Evolutionary conservation across 495 filamentous ascomycete genomes (phyloP).

Genomic region (Penicillium maclennaniae): DNA sequence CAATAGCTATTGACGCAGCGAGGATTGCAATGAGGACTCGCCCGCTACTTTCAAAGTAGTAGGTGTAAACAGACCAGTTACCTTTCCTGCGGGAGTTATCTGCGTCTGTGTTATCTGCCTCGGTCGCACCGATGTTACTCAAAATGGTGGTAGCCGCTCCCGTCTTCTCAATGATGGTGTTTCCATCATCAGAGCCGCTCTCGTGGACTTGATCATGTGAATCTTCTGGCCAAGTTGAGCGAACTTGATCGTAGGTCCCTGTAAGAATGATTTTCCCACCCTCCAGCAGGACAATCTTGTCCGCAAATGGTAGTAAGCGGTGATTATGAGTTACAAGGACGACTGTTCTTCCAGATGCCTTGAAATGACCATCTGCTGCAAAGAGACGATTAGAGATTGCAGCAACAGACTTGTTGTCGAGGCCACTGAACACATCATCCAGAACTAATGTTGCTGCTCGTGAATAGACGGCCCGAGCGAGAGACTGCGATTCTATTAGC

Average conservation of each 20-base stretch:
- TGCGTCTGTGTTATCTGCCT: not conserved
- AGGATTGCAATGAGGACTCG: not conserved
- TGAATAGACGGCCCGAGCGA: constrained; percentile 25
- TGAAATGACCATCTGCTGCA: constrained; percentile 15
- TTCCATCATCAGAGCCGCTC: not conserved
- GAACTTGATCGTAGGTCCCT: constrained; percentile 2
- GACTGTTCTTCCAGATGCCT: constrained; percentile 13
- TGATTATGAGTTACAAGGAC: constrained; percentile 13
- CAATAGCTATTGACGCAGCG: not conserved
- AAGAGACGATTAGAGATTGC: constrained; percentile 12
- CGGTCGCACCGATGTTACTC: not conserved
- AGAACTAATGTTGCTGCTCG: constrained; percentile 5
- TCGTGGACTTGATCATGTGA: not conserved
- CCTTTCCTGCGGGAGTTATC: constrained; percentile 29
- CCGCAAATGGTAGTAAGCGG: constrained; percentile 1
- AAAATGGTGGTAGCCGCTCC: no score
- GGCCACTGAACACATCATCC: constrained; percentile 18
- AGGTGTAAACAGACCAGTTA: constrained; percentile 44
- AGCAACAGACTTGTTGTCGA: constrained; percentile 16
- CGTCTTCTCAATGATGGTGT: not conserved
- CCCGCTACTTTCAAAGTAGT: constrained; percentile 39
- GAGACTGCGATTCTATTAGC: constrained; percentile 8
- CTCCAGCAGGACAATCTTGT: constrained; percentile 5
- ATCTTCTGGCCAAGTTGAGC: not conserved
- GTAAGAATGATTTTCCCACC: not conserved